A percentile compares a stretch with the other conserved stretches of the same genome.
phyloP scores from a whole-genome alignment of 2,329 filamentous ascomycete genomes.

The Neonectria faginata region DNA sequence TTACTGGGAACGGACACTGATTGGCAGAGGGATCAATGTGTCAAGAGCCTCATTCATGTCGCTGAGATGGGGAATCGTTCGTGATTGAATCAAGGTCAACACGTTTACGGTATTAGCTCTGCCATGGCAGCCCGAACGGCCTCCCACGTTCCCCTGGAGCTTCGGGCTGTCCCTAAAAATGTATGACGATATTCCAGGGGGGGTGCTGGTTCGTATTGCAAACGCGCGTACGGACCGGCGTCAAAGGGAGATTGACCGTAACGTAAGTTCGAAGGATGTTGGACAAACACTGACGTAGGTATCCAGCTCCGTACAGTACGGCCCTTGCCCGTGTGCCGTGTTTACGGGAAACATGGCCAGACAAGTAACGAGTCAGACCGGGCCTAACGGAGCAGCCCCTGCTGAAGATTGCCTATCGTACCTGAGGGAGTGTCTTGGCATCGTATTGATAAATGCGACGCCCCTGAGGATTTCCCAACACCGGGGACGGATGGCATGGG shows the following conservation, averaged over 20 bases:
- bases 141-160: slow-evolving; percentile 16
- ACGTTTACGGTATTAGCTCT: not conserved
- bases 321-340: not conserved
- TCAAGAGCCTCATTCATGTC: slow-evolving; percentile 18
- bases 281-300: not conserved
- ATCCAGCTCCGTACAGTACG: slow-evolving; percentile 15
- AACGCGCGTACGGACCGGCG: slow-evolving; percentile 16
- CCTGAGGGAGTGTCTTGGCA: slow-evolving; percentile 6
- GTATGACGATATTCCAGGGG: not conserved
- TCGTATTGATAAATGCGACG: slow-evolving; percentile 23
- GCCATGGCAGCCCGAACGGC: slow-evolving; percentile 11
- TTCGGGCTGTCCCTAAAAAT: slow-evolving; percentile 2
- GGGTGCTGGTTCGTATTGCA: slow-evolving; percentile 3
- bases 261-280: slow-evolving; percentile 15
- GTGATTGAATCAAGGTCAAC: slow-evolving; percentile 16
- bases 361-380: slow-evolving; percentile 6
- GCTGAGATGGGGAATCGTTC: slow-evolving; percentile 1
- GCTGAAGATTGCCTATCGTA: slow-evolving; percentile 16
- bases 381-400: slow-evolving; percentile 10
- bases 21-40: slow-evolving; percentile 12
- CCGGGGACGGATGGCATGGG: slow-evolving; percentile 3
- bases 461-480: slow-evolving; percentile 16
- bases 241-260: slow-evolving; percentile 6
- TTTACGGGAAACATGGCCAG: slow-evolving; percentile 15
- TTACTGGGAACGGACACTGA: not conserved